phyloP scores from a whole-genome alignment of 176 grass and related monocot genomes.

The Musa troglodytarum region DNA sequence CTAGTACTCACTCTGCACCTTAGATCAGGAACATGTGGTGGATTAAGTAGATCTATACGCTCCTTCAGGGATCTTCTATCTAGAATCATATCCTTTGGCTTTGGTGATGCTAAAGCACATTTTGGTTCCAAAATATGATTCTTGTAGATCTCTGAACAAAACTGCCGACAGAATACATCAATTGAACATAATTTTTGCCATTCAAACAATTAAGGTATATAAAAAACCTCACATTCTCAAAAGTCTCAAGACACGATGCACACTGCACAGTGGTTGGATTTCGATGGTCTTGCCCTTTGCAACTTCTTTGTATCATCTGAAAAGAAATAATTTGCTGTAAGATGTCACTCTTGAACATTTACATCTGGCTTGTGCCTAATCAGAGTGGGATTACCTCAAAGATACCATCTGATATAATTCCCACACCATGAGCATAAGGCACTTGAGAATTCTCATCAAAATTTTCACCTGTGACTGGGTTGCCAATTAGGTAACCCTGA shows the following conservation, averaged over 20 bases:
- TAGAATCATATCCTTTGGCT: neutral
- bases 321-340: neutral
- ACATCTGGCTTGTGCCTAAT: neutral
- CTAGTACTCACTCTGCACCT: constrained; percentile 32
- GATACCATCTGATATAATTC: constrained; percentile 56
- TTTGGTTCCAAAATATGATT: constrained; percentile 19
- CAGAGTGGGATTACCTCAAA: constrained; percentile 26
- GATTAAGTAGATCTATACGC: constrained; percentile 1
- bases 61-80: constrained; percentile 20
- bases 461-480: constrained; percentile 21
- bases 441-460: constrained; percentile 17
- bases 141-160: neutral
- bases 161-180: neutral
- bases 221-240: neutral
- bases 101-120: constrained; percentile 22
- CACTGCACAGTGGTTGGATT: constrained; percentile 15
- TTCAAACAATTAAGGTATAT: neutral
- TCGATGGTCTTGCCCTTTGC: neutral
- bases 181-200: neutral
- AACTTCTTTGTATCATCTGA: constrained; percentile 35
- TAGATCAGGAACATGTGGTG: constrained; percentile 5
- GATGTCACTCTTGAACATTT: neutral
- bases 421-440: constrained; percentile 35
- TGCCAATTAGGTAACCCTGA: constrained; percentile 47
- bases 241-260: constrained; percentile 10